Percentiles rank a stretch among this genome's conserved stretches.
Evolutionary conservation across 1,284 basidiomycete genomes (phyloP).

Genomic region (Ceratobasidium sp.): DNA sequence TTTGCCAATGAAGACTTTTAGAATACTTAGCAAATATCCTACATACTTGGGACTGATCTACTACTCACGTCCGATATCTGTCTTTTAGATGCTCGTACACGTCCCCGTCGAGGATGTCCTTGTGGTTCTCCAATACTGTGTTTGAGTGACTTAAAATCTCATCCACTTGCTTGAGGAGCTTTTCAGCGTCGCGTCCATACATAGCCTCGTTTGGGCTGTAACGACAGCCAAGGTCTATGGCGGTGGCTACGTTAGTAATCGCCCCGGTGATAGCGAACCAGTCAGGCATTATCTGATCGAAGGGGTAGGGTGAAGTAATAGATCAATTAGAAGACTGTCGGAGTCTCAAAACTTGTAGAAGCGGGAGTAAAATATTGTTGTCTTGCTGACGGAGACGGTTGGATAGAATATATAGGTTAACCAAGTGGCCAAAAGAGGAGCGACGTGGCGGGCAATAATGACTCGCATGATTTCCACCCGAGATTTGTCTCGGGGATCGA

Average conservation of each 20-base stretch:
- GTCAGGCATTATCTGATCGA: conserved; percentile 27
- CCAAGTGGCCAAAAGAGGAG: neutral
- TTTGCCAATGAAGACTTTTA: conserved; percentile 39
- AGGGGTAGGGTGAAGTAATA: neutral
- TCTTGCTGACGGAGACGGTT: neutral
- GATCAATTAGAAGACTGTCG: conserved; percentile 12
- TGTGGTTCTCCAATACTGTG: conserved; percentile 34
- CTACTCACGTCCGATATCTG: conserved; percentile 12
- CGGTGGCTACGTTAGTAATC: conserved; percentile 17
- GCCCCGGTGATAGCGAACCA: conserved; percentile 29
- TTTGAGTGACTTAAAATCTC: conserved; percentile 18
- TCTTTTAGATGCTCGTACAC: conserved; percentile 4
- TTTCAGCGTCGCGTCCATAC: neutral
- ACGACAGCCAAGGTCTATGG: conserved; percentile 15
- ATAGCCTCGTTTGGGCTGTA: conserved; percentile 13
- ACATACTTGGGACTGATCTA: neutral
- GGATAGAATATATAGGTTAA: neutral
- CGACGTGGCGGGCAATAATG: neutral
- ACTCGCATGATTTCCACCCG: neutral
- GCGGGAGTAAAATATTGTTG: conserved; percentile 21
- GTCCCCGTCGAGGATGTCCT: conserved; percentile 7
- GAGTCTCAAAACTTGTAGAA: conserved; percentile 13
- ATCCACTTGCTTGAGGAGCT: conserved; percentile 29
- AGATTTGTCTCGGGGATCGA: neutral
- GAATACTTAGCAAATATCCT: neutral